A percentile compares a stretch with the other conserved stretches of the same genome.
phyloP scores from a whole-genome alignment of 495 filamentous ascomycete species.

The Lasiosphaeris hirsuta region DNA sequence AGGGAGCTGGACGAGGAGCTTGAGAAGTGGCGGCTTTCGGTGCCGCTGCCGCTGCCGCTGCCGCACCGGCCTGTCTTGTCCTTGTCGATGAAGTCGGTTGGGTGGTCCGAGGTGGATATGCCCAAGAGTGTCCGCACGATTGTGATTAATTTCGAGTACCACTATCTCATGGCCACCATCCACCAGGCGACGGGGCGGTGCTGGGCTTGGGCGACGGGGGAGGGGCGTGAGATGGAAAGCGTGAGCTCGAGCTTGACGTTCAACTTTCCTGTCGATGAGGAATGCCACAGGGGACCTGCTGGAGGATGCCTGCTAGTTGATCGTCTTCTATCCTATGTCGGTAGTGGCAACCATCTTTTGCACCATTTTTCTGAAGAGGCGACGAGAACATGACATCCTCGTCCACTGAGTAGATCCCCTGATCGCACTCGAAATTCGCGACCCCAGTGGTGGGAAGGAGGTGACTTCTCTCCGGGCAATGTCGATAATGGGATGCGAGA shows the following conservation, averaged over 20 bases:
- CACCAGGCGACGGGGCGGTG: conserved; percentile 50
- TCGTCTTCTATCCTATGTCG: conserved; percentile 53
- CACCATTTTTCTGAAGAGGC: too few relatives aligned
- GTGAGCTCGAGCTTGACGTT: conserved; percentile 51
- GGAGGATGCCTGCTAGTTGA: conserved; percentile 48
- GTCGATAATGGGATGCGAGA: too few relatives aligned
- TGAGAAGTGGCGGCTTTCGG: conserved; percentile 47
- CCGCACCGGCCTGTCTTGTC: conserved; percentile 45
- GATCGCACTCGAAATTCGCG: too few relatives aligned
- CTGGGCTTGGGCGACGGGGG: conserved; percentile 25
- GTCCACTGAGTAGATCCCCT: too few relatives aligned
- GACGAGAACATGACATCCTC: too few relatives aligned
- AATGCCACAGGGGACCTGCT: conserved; percentile 39
- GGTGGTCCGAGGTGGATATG: background rate
- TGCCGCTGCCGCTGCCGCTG: too few relatives aligned
- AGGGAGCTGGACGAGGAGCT: conserved; percentile 52
- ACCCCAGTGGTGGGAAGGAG: too few relatives aligned
- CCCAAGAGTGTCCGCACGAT: conserved; percentile 39
- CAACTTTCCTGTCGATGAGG: conserved; percentile 46
- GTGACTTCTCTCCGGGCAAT: too few relatives aligned
- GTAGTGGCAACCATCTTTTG: conserved; percentile 50
- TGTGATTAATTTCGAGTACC: conserved; percentile 50
- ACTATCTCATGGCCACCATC: conserved; percentile 50
- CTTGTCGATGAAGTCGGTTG: conserved; percentile 31
- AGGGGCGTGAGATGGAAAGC: conserved; percentile 37